phyloP scores from a whole-genome alignment of 345 rosid genomes.

The Stellera chamaejasme region DNA sequence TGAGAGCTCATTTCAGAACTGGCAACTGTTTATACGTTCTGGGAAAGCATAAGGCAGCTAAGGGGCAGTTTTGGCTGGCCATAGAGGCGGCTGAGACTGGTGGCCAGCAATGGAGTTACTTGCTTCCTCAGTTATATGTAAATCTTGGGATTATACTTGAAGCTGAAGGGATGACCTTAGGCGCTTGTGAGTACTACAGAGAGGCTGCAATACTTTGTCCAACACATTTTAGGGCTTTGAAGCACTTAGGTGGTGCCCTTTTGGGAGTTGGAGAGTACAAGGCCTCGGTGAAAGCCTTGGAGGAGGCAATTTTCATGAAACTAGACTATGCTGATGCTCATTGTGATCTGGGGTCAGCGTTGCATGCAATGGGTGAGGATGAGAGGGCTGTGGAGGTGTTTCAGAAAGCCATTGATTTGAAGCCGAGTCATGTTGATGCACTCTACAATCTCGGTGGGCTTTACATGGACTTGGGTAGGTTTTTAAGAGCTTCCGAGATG shows the following conservation, averaged over 20 bases:
- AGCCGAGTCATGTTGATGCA: constrained; percentile 82
- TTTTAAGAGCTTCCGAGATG: constrained; percentile 87
- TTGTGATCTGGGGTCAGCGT: constrained; percentile 85
- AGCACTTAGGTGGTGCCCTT: constrained; percentile 81
- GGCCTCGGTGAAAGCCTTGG: constrained; percentile 88
- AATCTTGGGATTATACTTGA: constrained; percentile 81
- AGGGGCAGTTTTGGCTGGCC: constrained; percentile 72
- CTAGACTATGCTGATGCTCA: constrained; percentile 87
- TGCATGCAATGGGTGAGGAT: constrained; percentile 80
- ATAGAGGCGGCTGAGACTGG: constrained; percentile 78
- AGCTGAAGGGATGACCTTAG: constrained; percentile 94
- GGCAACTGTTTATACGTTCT: constrained; percentile 77
- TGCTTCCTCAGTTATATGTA: constrained; percentile 90
- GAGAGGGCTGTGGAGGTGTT: constrained; percentile 91
- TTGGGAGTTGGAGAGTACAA: constrained; percentile 88
- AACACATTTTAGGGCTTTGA: constrained; percentile 88
- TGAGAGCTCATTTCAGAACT: constrained; percentile 78
- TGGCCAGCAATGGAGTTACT: constrained; percentile 78
- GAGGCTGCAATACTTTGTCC: constrained; percentile 95
- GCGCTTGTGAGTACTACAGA: constrained; percentile 92
- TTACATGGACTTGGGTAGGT: constrained; percentile 90
- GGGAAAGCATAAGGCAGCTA: constrained; percentile 63
- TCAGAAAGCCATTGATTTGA: constrained; percentile 85
- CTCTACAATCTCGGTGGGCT: constrained; percentile 87
- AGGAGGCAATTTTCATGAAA: constrained; percentile 89